Evolutionary conservation across 768 basidiomycete genomes (phyloP), one percentile per base, ranked within the genome.

Genomic region (Mycena vulgaris): DNA sequence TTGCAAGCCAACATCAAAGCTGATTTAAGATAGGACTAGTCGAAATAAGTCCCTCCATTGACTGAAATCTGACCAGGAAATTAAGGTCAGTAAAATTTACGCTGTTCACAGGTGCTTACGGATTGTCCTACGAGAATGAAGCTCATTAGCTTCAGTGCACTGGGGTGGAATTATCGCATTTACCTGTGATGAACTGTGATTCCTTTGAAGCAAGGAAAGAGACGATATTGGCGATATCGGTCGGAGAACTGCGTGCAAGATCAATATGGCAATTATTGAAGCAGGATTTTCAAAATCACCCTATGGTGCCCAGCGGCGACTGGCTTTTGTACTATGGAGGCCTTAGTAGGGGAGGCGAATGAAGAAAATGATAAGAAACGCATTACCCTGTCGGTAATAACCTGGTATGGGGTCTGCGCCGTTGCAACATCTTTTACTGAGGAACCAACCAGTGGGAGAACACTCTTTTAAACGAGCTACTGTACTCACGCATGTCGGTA

Each of bases 121-220:
- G 23, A 37, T 52, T 63, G 62, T 17, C 60, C 62, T 52, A 48
- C 23, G 11, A 6, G 30, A 51, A 35, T 35, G 7, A 62, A 33
- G 25, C 6, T 19, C 23, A 37, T 31, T 28, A 30, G 51, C 4
- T 30, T 10, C 3, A 52, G 17, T 28, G 23, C 8, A 14, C 14
- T 40, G 13, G 4, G 17, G 13, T 14, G 39, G 39, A 40, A 40
- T 11, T 40, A 40, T 40, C 16, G 16, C 13, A 35, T 42, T 16
- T 27, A 61, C 60, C 60, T 1, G 60, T 61, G 25, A 67, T 67
- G 13, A 67, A 67, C 40, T 49, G 30, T 13, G 66, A 67, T 9
- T 67, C 49, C 42, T 67, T 67, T 8, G 58, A 60, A 17, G 58
- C 66, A 33, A 67, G 35, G 51, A 60, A 67, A 1, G 66, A 67